Conservation (phyloP, 2,329 filamentous ascomycete genomes). For the Trichocomaceae sp. region DNA sequence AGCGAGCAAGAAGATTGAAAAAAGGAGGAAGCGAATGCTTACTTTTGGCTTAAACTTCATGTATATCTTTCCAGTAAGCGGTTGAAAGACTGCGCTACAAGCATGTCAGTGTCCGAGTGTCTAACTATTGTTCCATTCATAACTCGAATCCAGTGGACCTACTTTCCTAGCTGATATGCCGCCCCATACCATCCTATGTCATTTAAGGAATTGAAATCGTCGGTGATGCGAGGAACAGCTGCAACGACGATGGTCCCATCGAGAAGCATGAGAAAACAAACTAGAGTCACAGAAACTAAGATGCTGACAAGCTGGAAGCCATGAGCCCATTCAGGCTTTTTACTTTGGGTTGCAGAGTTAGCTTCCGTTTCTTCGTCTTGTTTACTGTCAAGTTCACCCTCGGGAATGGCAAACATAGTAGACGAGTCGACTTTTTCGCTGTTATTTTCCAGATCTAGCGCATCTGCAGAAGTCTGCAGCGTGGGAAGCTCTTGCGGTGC, state of each 20-base stretch:
- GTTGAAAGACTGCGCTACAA: slow-evolving; percentile 20
- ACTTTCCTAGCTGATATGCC: not conserved
- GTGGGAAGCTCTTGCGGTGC: not conserved
- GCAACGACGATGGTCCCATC: not conserved
- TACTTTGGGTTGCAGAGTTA: not conserved
- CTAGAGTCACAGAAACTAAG: not conserved
- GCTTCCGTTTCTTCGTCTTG: not conserved
- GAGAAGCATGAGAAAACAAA: not conserved
- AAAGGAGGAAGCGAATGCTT: not conserved
- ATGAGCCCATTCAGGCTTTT: not conserved
- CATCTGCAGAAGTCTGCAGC: not conserved
- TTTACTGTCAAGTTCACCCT: not conserved
- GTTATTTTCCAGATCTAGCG: not conserved
- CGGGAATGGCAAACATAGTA: not conserved
- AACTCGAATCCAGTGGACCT: not conserved
- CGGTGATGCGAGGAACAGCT: not conserved
- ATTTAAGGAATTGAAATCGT: not conserved
- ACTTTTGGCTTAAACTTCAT: slow-evolving; percentile 20
- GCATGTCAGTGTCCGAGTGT: not conserved
- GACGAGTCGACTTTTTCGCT: not conserved
- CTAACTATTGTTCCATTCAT: not conserved
- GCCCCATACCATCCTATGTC: not conserved
- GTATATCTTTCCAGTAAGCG: slow-evolving; percentile 23
- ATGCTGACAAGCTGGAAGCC: not conserved
- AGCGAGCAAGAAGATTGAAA: slow-evolving; percentile 18